A percentile compares a stretch with the other conserved stretches of the same genome.
Conservation (phyloP, 2,329 filamentous ascomycete genomes). For the Hypoxylon sp. region DNA sequence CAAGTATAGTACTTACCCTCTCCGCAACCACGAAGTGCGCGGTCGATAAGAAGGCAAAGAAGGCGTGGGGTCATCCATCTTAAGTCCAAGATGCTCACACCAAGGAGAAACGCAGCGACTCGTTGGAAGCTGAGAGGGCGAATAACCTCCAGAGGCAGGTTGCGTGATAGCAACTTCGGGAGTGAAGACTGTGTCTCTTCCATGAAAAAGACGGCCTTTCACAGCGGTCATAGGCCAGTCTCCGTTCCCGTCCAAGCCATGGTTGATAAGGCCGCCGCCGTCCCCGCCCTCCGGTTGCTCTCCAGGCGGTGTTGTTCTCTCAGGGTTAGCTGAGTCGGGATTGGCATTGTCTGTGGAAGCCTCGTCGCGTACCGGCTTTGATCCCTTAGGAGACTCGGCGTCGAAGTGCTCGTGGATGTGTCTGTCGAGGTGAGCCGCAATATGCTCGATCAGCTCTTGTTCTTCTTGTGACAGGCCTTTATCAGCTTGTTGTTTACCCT, state of each 20-base stretch:
- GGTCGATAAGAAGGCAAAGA: conserved; percentile 15
- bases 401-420: conserved; percentile 34
- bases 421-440: conserved; percentile 33
- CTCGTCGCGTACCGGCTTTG: background rate
- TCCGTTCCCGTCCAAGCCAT: conserved; percentile 42
- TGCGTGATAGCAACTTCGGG: conserved; percentile 15
- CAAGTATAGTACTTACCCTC: conserved; percentile 27
- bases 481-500: background rate
- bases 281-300: conserved; percentile 11
- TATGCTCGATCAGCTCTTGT: conserved; percentile 34
- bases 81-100: conserved; percentile 34
- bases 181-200: conserved; percentile 4
- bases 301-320: conserved; percentile 1
- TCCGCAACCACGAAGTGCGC: conserved; percentile 18
- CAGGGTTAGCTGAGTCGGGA: background rate
- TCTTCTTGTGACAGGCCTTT: conserved; percentile 3
- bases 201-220: conserved; percentile 15
- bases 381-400: conserved; percentile 5
- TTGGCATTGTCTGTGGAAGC: background rate
- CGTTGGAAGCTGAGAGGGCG: conserved; percentile 9
- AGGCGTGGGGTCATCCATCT: conserved; percentile 13
- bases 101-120: conserved; percentile 30
- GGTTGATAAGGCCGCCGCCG: conserved; percentile 15
- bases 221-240: conserved; percentile 37
- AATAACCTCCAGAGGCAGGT: conserved; percentile 13